Conservation (phyloP, 192 early-diverging fungal genomes). For the Coemansia erecta region DNA sequence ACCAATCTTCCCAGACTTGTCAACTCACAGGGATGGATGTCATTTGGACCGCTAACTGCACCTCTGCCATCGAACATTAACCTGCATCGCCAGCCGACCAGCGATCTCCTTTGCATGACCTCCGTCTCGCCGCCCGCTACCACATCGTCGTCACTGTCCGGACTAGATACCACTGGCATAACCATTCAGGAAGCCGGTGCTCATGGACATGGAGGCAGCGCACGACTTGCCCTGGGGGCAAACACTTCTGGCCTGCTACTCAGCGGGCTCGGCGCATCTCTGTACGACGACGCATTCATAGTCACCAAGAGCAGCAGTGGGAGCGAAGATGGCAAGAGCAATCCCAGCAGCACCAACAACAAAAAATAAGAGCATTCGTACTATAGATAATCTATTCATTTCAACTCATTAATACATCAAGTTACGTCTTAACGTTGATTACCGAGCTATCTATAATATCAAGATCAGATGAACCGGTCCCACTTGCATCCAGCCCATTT, state of each 20-base stretch:
- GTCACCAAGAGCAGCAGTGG: conserved; percentile 7
- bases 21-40: conserved; percentile 35
- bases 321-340: conserved; percentile 11
- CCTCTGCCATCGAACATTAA: conserved; percentile 14
- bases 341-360: conserved; percentile 2
- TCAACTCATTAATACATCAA: too few relatives aligned
- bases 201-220: conserved; percentile 7
- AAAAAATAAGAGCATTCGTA: neutral
- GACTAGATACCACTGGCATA: conserved; percentile 9
- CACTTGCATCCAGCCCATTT: too few relatives aligned
- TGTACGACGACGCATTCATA: conserved; percentile 15
- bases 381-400: too few relatives aligned
- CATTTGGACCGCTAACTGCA: conserved; percentile 32
- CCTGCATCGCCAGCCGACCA: conserved; percentile 2
- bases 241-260: conserved; percentile 8
- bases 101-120: neutral
- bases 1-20: conserved; percentile 1
- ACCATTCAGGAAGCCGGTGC: neutral
- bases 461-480: too few relatives aligned
- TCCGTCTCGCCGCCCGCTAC: conserved; percentile 9
- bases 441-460: too few relatives aligned
- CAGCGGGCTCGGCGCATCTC: conserved; percentile 13
- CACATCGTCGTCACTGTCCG: conserved; percentile 20
- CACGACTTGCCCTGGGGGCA: neutral
- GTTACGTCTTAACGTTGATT: too few relatives aligned